A percentile compares a stretch with the other conserved stretches of the same genome.
Conservation (phyloP, 768 basidiomycete genomes). For the Boletus edulis region DNA sequence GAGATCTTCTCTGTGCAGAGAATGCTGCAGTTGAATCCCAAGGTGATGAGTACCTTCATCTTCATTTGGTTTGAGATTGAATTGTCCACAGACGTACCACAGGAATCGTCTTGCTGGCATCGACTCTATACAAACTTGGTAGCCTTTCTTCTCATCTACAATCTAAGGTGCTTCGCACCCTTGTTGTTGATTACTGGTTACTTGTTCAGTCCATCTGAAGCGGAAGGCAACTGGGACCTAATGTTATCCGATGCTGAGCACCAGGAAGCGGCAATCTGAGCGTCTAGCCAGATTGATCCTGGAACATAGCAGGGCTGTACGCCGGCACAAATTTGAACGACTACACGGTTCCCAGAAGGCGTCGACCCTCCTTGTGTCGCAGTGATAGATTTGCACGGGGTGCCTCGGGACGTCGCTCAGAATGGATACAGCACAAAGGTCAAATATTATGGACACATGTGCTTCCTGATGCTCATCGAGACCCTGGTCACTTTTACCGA, state of each 20-base stretch:
- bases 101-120: no score
- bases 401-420: not conserved
- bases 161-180: no score
- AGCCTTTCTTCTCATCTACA: no score
- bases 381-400: no score
- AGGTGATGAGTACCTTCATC: not conserved
- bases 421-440: not conserved
- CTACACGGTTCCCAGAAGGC: no score
- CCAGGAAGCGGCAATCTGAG: not conserved
- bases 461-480: not conserved
- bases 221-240: not conserved
- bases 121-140: not conserved
- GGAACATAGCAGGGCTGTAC: not conserved
- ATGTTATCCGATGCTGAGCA: constrained; percentile 2
- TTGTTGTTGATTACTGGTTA: no score
- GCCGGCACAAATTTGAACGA: no score
- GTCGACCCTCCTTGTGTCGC: no score
- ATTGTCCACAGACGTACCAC: not conserved
- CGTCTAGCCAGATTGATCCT: constrained; percentile 1
- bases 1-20: not conserved
- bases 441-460: not conserved
- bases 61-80: not conserved
- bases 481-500: not conserved
- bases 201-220: no score
- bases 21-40: not conserved